These are phyloP conservation scores for Datisca glomerata DNA, from an alignment of 306 rosid genomes.

Conservation along the genomic window DNA sequence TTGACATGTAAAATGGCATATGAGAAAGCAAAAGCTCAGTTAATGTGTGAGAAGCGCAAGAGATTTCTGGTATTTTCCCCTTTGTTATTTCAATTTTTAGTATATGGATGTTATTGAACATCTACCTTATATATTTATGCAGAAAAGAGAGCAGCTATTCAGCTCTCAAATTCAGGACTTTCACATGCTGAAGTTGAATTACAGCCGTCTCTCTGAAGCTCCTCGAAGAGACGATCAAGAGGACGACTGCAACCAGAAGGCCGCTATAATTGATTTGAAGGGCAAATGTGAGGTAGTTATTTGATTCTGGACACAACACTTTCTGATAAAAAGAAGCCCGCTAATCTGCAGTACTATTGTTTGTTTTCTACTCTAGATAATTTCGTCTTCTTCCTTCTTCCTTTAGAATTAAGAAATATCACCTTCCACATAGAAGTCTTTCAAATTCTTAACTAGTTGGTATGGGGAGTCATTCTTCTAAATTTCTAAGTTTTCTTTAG, in stretches of 20 bases:
- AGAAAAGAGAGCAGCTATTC: constrained; percentile 43
- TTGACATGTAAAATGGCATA: constrained; percentile 38
- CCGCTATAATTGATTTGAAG: constrained; percentile 21
- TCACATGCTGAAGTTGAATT: constrained; percentile 38
- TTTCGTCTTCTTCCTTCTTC: no score
- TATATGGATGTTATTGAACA: constrained; percentile 15
- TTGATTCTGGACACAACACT: no score
- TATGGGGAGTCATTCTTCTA: no score
- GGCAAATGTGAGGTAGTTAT: constrained; percentile 54
- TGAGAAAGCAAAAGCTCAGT: constrained; percentile 57
- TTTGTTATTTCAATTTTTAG: constrained; percentile 12
- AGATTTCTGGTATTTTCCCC: constrained; percentile 39
- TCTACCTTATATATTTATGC: constrained; percentile 21
- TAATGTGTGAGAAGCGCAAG: constrained; percentile 45
- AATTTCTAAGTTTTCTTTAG: no score
- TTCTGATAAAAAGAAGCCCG: no score
- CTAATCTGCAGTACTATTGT: no score
- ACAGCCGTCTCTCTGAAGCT: constrained; percentile 17
- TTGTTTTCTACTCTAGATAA: no score
- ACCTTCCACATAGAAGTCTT: no score
- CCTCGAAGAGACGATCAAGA: constrained; percentile 21
- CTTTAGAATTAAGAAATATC: no score
- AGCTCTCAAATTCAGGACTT: constrained; percentile 55
- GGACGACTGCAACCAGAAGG: constrained; percentile 19
- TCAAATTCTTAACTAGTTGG: no score